Percentiles rank a stretch among this genome's conserved stretches.
phyloP scores from a whole-genome alignment of 2,329 filamentous ascomycete genomes.

The Aspergillus sp. region DNA sequence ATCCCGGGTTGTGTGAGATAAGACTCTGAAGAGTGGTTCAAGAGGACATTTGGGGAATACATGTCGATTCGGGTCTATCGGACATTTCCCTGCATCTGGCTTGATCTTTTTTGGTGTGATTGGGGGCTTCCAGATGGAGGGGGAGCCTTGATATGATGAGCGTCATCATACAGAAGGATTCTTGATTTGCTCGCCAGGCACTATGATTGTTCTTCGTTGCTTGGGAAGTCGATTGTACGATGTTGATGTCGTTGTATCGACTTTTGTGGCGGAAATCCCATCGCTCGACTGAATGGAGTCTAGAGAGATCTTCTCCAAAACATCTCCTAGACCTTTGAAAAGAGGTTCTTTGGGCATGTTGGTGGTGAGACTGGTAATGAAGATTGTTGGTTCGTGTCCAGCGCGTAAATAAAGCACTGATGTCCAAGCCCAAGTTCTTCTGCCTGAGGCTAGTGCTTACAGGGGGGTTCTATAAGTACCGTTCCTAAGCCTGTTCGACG shows the following conservation, averaged over 20 bases:
- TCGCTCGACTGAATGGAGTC: not conserved
- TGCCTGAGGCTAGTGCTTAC: not conserved
- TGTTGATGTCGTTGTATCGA: not conserved
- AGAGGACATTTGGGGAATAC: not conserved
- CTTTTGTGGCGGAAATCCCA: not conserved
- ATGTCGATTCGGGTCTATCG: not conserved
- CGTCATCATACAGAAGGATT: not conserved
- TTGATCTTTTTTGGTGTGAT: not conserved
- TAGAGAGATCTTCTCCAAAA: not conserved
- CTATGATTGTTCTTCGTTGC: not conserved
- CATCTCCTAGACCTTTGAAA: not conserved
- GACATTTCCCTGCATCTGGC: not conserved
- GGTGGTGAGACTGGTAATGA: not conserved
- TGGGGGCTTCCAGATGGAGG: not conserved
- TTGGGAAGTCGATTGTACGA: not conserved
- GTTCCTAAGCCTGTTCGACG: too few relatives aligned
- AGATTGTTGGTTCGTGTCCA: not conserved
- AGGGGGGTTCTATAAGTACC: not conserved
- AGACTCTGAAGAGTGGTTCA: not conserved
- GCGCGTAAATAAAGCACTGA: not conserved
- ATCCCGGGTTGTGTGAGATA: not conserved
- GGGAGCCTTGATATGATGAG: not conserved
- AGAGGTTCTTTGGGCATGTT: not conserved
- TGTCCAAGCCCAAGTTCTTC: not conserved
- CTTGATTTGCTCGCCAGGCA: not conserved